phyloP scores from a whole-genome alignment of 768 basidiomycete species.

The Hericium alpestre region DNA sequence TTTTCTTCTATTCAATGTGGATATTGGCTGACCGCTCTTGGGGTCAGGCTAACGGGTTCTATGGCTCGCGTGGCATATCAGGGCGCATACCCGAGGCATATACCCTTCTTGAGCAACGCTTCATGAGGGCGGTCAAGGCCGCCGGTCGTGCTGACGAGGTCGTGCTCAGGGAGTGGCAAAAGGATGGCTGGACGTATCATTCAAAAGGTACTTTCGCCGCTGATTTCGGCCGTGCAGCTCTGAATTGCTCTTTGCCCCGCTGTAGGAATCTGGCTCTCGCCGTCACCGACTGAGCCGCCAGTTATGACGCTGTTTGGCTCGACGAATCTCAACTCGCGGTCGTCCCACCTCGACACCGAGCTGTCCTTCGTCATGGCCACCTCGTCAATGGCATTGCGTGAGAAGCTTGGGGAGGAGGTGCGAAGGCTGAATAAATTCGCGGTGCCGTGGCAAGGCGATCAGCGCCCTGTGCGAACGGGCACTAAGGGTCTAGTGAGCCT shows the following conservation, averaged over 20 bases:
- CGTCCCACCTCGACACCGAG: constrained; percentile 84
- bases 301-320: constrained; percentile 83
- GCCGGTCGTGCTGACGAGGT: constrained; percentile 40
- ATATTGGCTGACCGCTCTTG: background rate
- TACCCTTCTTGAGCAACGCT: constrained; percentile 75
- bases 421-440: constrained; percentile 38
- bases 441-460: constrained; percentile 47
- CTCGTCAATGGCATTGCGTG: constrained; percentile 39
- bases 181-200: constrained; percentile 92
- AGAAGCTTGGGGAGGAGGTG: constrained; percentile 44
- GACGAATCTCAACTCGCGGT: constrained; percentile 89
- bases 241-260: background rate
- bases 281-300: constrained; percentile 38
- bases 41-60: constrained; percentile 88
- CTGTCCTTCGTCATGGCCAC: constrained; percentile 79
- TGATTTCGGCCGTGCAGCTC: background rate
- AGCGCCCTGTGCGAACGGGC: constrained; percentile 48
- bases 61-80: constrained; percentile 79
- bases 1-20: background rate
- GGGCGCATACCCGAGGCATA: constrained; percentile 94
- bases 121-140: constrained; percentile 54
- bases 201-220: constrained; percentile 65
- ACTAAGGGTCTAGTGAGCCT: constrained; percentile 55
- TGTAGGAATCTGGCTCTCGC: constrained; percentile 79
- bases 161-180: constrained; percentile 78